Conservation (phyloP, 352 stramenopile species). For the Globisporangium echinulatum region DNA sequence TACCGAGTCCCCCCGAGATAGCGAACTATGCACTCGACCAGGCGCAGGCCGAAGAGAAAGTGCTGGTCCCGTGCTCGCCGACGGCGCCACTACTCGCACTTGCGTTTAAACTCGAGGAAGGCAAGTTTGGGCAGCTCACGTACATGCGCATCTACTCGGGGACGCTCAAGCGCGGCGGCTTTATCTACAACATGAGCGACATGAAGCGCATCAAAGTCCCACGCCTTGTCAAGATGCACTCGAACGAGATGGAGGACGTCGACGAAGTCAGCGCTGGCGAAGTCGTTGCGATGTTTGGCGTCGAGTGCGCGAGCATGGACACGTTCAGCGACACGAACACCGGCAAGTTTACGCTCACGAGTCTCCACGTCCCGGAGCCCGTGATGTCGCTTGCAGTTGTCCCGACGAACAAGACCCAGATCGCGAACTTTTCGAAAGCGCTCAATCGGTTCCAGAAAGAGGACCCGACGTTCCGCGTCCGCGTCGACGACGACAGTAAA, state of each 20-base stretch:
- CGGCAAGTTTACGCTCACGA: constrained; percentile 92
- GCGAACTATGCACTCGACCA: constrained; percentile 95
- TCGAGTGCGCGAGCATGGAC: constrained; percentile 99
- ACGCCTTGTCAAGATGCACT: constrained; percentile 98
- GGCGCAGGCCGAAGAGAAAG: constrained; percentile 87
- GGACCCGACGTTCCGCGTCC: constrained; percentile 97
- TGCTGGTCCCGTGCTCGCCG: constrained; percentile 81
- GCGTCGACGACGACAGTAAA: constrained; percentile 96
- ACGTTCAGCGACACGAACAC: constrained; percentile 91
- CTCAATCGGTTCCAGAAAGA: constrained; percentile 96
- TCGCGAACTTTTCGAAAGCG: constrained; percentile 95
- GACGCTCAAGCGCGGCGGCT: constrained; percentile 78
- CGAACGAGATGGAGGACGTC: constrained; percentile 99
- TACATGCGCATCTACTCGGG: constrained; percentile 95
- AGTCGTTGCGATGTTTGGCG: constrained; percentile 98
- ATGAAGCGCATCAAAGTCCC: constrained; percentile 95
- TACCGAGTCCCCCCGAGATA: constrained; percentile 93
- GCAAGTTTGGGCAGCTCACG: constrained; percentile 97
- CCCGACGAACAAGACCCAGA: constrained; percentile 91
- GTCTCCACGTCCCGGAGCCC: constrained; percentile 97
- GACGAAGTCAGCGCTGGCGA: constrained; percentile 92
- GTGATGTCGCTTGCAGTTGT: constrained; percentile 98
- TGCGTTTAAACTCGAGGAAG: constrained; percentile 99
- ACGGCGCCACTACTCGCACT: constrained; percentile 93
- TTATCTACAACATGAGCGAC: constrained; percentile 87